phyloP scores from a whole-genome alignment of 1,139 yeast species.

The Pneumocystis canis region DNA sequence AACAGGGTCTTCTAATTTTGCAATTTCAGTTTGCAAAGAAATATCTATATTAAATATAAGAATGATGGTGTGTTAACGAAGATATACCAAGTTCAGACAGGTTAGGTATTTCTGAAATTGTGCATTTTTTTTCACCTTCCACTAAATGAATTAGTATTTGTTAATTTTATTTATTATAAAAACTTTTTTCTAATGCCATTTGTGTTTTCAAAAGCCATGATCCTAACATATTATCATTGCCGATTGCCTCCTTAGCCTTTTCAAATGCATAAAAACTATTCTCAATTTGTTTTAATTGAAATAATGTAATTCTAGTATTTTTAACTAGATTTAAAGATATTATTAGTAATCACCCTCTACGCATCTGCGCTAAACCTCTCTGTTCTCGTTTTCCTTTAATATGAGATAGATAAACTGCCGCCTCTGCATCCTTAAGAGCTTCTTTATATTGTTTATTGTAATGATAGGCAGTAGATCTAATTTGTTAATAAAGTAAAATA shows the following conservation, averaged over 20 bases:
- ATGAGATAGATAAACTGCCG: constrained; percentile 43
- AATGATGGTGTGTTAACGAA: not conserved
- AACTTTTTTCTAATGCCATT: constrained; percentile 25
- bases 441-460: constrained; percentile 36
- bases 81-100: not conserved
- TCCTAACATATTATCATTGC: constrained; percentile 34
- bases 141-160: not conserved
- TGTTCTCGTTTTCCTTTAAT: constrained; percentile 37
- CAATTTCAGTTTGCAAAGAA: constrained; percentile 9
- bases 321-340: constrained; percentile 21
- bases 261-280: constrained; percentile 38
- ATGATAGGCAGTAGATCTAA: constrained; percentile 42
- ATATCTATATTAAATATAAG: constrained; percentile 4
- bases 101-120: not conserved
- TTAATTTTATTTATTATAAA: constrained; percentile 25
- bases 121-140: not conserved
- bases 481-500: constrained; percentile 28
- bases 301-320: constrained; percentile 23
- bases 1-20: not conserved
- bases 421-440: constrained; percentile 40
- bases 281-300: constrained; percentile 30
- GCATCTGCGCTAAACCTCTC: constrained; percentile 45
- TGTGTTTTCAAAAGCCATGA: constrained; percentile 30
- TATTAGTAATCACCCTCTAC: constrained; percentile 29
- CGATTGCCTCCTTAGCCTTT: constrained; percentile 35